phyloP scores from a whole-genome alignment of 73 alveolate genomes.

The Blepharisma stoltei region DNA sequence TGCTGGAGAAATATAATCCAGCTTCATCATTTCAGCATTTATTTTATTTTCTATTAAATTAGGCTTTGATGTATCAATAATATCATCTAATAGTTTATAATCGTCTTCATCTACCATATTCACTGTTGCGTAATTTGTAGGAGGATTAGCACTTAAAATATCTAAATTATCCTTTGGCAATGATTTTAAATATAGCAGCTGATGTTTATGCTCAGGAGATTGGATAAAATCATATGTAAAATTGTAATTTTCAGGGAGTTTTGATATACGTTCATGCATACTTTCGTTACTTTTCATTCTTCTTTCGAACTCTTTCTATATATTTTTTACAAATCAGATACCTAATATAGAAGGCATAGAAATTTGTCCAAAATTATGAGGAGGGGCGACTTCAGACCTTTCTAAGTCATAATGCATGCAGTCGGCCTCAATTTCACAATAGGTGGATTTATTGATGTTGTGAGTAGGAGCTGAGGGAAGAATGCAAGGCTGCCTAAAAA shows the following conservation, averaged over 20 bases:
- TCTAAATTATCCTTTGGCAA: not conserved
- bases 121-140: not conserved
- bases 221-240: not conserved
- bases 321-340: not conserved
- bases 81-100: conserved; percentile 3
- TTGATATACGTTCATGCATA: not conserved
- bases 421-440: not conserved
- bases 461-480: not conserved
- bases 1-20: too few species aligned
- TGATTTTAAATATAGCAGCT: not conserved
- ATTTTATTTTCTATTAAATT: not conserved
- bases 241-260: not conserved
- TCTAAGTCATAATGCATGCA: not conserved
- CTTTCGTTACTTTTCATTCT: not conserved
- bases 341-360: not conserved
- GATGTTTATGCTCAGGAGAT: not conserved
- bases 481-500: not conserved
- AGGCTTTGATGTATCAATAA: conserved; percentile 10
- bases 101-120: conserved; percentile 4
- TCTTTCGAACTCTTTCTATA: not conserved
- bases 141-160: not conserved
- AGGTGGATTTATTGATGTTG: not conserved
- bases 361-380: not conserved
- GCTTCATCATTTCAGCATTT: too few species aligned
- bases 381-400: not conserved